Evolutionary conservation across 2,329 filamentous ascomycete species (phyloP), one percentile per base, ranked within the genome.

Genomic region (Tolypocladium endophyticum): DNA sequence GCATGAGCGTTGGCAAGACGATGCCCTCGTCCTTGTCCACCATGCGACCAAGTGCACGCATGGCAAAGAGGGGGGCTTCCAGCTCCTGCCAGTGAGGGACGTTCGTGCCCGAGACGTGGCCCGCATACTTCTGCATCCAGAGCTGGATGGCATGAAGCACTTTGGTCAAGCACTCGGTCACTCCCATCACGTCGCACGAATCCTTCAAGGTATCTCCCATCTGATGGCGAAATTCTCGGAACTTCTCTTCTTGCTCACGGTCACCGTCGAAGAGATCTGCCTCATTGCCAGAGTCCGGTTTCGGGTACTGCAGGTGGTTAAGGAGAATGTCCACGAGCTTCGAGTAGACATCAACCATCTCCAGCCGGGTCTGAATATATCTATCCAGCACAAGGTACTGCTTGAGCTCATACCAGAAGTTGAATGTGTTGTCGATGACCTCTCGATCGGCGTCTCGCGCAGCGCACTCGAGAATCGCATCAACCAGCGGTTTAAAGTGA

Each of bases 161-260:
- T 74, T 99, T 99, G 64, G 85, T 86, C 55, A 99, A 80, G 68
- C 94, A 97, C 63, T 96, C 90, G 0, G 90, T 88, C 14, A 96
- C 90, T 12, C 93, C 93, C 77, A 99, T 92, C 47, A 99, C 93
- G 71, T 97, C 90, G 73, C 94, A 99, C 59, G 90, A 90, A 69
- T 99, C 94, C 75, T 99, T 99, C 56, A 99, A 82, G 0, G 96
- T 95, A 71, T 99, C 95, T 41, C 94, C 94, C 91, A 99, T 97
- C 58, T 91, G 87, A 71, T 99, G 94, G 65, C 94, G 84, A 79
- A 97, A 99, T 69, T 96, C 91, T 55, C 94, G 86, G 76, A 99
- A 99, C 72, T 94, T 96, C 68, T 99, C 94, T 73, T 99, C 94
- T 62, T 91, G 87, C 71, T 97, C 94, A 47, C 93, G 87, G 71